Percentiles rank a stretch among this genome's conserved stretches.
Evolutionary conservation across 352 stramenopile genomes (phyloP).

Genomic region (Aphanomyces astaci): DNA sequence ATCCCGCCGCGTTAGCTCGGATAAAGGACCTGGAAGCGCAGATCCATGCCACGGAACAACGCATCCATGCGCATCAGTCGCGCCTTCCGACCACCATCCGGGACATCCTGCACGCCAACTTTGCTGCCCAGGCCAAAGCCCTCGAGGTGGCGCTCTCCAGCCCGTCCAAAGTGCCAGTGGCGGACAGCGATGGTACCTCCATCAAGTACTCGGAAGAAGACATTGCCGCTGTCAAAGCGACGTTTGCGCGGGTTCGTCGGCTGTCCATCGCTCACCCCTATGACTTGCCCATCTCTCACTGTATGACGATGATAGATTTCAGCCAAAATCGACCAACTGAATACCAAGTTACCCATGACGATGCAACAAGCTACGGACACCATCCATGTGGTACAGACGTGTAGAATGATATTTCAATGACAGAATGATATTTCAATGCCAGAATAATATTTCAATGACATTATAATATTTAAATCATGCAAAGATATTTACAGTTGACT

Average conservation of each 20-base stretch:
- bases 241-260: neutral
- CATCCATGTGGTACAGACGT: constrained; percentile 12
- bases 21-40: constrained; percentile 12
- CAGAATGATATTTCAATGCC: neutral
- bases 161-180: no score
- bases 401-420: neutral
- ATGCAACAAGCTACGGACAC: constrained; percentile 17
- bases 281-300: no score
- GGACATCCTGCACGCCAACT: constrained; percentile 14
- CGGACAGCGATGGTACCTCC: neutral
- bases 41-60: neutral
- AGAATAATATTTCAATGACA: no score
- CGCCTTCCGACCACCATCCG: neutral
- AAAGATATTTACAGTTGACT: no score
- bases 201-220: constrained; percentile 1
- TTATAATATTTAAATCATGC: no score
- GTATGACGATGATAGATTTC: no score
- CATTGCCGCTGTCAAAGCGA: constrained; percentile 11
- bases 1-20: constrained; percentile 3
- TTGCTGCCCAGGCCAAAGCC: constrained; percentile 6
- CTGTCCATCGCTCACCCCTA: no score
- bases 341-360: constrained; percentile 11
- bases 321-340: constrained; percentile 14
- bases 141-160: neutral
- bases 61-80: constrained; percentile 7